Evolutionary conservation across 306 rosid genomes (phyloP), one percentile per base, ranked within the genome.

Genomic region (Trifolium dubium): DNA sequence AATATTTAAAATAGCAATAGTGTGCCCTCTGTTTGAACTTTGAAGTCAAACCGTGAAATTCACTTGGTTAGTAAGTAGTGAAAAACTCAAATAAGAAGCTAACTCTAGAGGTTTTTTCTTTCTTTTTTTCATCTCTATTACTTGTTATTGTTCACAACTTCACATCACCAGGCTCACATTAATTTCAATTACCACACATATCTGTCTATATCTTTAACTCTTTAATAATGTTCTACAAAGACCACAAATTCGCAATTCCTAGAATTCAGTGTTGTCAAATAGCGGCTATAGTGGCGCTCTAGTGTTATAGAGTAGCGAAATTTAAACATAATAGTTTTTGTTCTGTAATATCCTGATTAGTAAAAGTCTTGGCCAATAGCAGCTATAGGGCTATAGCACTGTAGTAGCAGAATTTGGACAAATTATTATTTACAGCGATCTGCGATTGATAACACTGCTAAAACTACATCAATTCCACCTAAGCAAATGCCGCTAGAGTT

Each of bases 1-100:
- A 76, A 73, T 76, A 46, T 12, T 71, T 76, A 23, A 51, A 54
- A 43, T 76, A 63, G 71, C 41, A 76, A 77, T 44, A 44, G 49
- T n/a, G 4, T 35, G n/a, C 12, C 63, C 32, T 63, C 56, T 31
- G 15, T 23, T 76, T 66, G 19, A 79, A n/a, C 12, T 23, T 76
- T 66, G 19, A 79, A 19, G 23, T 60, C 58, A 61, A 44, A 29
- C 10, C 47, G 39, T 65, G 17, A 41, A 71, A 62, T 62, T 79
- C 14, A 10, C 35, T 64, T 61, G 19, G 51, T 54, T 56, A 43
- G 70, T 18, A 61, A 62, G 73, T 64, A 54, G 50, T 17, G 23
- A 67, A 37, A 9, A 30, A 53, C 75, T 55, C 49, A 51, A 50
- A 59, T 17, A 62, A 77, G 56, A 76, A 32, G 69, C 19, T 49